Evolutionary conservation across 441 rosid species (phyloP).

Genomic region (Croton setiger): DNA sequence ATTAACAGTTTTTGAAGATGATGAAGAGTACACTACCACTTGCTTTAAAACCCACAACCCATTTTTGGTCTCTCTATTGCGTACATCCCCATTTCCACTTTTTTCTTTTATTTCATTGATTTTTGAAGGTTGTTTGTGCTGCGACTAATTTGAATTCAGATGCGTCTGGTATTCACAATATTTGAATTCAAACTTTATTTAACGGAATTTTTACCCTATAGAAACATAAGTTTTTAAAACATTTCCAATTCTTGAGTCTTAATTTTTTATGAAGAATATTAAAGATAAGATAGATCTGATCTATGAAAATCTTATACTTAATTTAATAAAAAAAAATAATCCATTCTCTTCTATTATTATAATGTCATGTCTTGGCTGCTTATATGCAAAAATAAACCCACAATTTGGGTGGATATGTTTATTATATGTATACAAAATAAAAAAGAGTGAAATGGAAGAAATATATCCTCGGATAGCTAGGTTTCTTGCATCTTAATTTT

Average conservation of each 20-base stretch:
- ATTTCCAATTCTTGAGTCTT: too few species aligned
- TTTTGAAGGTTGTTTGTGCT: too few species aligned
- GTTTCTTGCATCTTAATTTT: slow-evolving; percentile 7
- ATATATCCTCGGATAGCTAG: background rate
- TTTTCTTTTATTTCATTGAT: too few species aligned
- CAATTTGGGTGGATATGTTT: background rate
- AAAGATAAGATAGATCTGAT: too few species aligned
- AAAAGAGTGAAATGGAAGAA: background rate
- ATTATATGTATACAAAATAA: background rate
- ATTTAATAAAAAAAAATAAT: too few species aligned
- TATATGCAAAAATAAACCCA: slow-evolving; percentile 19
- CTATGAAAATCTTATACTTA: too few species aligned
- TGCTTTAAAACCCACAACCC: slow-evolving; percentile 21
- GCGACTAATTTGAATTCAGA: too few species aligned
- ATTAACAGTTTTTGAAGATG: slow-evolving; percentile 11
- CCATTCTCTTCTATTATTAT: background rate
- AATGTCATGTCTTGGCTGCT: slow-evolving; percentile 19
- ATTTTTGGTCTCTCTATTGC: slow-evolving; percentile 28
- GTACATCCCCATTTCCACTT: slow-evolving; percentile 23
- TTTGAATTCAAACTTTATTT: too few species aligned
- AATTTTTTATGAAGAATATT: too few species aligned
- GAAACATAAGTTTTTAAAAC: background rate
- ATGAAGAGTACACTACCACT: slow-evolving; percentile 19
- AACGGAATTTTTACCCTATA: background rate
- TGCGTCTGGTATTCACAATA: background rate